Base-by-base conservation (phyloP, 2,329 filamentous ascomycete genomes). In the Alternaria postmessia region DNA sequence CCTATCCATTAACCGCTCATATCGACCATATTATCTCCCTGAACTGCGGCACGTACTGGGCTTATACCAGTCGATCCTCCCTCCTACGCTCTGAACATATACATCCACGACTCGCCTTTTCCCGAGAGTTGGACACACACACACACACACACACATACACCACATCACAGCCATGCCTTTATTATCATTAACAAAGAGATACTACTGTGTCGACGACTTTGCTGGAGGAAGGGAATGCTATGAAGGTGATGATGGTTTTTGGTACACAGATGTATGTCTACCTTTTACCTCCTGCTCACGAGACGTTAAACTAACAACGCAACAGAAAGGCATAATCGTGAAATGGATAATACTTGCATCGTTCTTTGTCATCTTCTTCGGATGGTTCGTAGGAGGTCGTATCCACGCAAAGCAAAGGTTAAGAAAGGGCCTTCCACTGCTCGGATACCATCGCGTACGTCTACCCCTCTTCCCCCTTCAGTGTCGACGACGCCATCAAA, bases 321-420 rank as follows among this genome's bases (percentile, higher is more conserved):
- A 18, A 59, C 57, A 91, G 88, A 85, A 83, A 36, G 89, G 87
- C 57, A 78, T 85, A 57, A 88, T 89, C 59, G 81, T 93, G 70
- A 91, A 92, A 78, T 94, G 91, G 87, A 83, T 85, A 47, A 79
- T 94, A 61, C 87, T 94, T 72, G 85, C 86, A 61, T 80, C 82
- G 63, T 75, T 94, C 65, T 81, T 91, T 68, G 59, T 84, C 56
- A 57, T 88, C 61, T 78, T 92, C 70, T 75, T 87, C 53, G 69
- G 83, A 42, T 92, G 88, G 82, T 82, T 93, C 70, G 66, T 91
- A 54, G 82, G 87, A 60, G 91, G 90, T 62, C 90, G 91, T 76
- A 79, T 86, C 47, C 92, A 94, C 78, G 92, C 91, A 46, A 87
- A 87, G 75, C 79, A 80, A 46, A 84, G 92, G 47, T 82, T 94